Evolutionary conservation across 768 basidiomycete genomes (phyloP).

Genomic region (Lenzites betulinus): DNA sequence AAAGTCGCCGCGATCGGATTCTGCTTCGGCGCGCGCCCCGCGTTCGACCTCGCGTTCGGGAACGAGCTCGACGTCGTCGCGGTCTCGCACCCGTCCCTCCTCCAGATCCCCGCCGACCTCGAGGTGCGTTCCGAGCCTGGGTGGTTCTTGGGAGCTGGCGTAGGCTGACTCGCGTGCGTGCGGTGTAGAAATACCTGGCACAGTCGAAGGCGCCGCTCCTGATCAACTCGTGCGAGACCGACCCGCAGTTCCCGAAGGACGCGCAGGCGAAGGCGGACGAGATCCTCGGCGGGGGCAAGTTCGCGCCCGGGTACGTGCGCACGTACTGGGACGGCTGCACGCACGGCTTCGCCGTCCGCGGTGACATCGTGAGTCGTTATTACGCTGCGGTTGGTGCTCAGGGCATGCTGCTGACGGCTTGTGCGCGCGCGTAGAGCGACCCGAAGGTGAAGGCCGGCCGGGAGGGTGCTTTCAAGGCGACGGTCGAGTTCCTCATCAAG

Average conservation of each 20-base stretch:
- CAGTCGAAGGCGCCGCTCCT: conserved; percentile 57
- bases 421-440: conserved; percentile 33
- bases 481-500: conserved; percentile 55
- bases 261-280: conserved; percentile 36
- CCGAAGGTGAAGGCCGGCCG: conserved; percentile 60
- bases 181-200: conserved; percentile 43
- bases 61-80: conserved; percentile 49
- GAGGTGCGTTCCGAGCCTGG: conserved; percentile 41
- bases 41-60: conserved; percentile 64
- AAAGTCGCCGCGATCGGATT: conserved; percentile 63
- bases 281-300: conserved; percentile 42
- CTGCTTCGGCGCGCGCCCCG: conserved; percentile 68
- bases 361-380: conserved; percentile 37
- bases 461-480: conserved; percentile 61
- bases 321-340: conserved; percentile 34
- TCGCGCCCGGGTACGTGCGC: conserved; percentile 41
- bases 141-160: neutral
- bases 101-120: conserved; percentile 60
- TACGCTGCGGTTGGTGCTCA: neutral
- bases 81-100: conserved; percentile 63
- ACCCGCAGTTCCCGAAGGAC: conserved; percentile 56
- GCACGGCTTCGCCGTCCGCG: conserved; percentile 45
- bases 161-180: neutral
- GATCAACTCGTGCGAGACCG: conserved; percentile 64
- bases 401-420: conserved; percentile 35